phyloP scores from a whole-genome alignment of 371 early-diverging fungal species.

The Lichtheimia ornata region DNA sequence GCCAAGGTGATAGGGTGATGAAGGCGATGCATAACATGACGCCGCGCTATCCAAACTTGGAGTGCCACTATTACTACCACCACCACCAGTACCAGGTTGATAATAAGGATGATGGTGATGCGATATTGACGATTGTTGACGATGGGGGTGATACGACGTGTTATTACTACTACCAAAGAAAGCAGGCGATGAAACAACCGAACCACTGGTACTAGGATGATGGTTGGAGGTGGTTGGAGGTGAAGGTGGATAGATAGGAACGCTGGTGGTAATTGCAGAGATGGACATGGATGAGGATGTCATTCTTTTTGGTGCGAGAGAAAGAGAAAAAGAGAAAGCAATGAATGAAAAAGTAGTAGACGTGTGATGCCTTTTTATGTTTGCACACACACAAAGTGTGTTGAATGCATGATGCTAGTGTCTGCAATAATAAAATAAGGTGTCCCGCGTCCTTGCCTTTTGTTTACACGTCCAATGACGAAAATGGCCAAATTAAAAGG shows the following conservation, averaged over 20 bases:
- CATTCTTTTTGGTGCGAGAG: neutral
- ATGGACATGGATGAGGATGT: slow-evolving; percentile 34
- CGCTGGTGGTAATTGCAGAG: slow-evolving; percentile 32
- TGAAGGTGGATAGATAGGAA: slow-evolving; percentile 25
- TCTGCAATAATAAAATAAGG: too few species aligned
- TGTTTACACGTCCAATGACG: slow-evolving; percentile 1
- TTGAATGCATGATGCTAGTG: neutral
- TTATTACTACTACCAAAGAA: neutral
- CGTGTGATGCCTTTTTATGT: neutral
- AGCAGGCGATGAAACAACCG: neutral
- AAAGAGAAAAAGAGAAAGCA: neutral
- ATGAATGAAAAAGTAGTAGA: neutral
- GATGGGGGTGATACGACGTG: neutral
- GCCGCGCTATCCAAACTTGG: neutral
- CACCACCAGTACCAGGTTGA: slow-evolving; percentile 11
- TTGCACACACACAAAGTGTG: neutral
- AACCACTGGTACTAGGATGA: slow-evolving; percentile 10
- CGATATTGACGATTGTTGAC: neutral
- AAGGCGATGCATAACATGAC: slow-evolving; percentile 25
- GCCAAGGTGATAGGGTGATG: slow-evolving; percentile 19
- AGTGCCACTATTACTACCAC: slow-evolving; percentile 1
- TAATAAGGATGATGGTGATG: neutral
- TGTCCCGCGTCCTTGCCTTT: neutral
- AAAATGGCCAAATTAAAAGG: slow-evolving; percentile 9
- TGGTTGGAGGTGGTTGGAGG: slow-evolving; percentile 16